A percentile compares a stretch with the other conserved stretches of the same genome.
Evolutionary conservation across 1,284 basidiomycete species (phyloP).

Genomic region (Boletus mariae): DNA sequence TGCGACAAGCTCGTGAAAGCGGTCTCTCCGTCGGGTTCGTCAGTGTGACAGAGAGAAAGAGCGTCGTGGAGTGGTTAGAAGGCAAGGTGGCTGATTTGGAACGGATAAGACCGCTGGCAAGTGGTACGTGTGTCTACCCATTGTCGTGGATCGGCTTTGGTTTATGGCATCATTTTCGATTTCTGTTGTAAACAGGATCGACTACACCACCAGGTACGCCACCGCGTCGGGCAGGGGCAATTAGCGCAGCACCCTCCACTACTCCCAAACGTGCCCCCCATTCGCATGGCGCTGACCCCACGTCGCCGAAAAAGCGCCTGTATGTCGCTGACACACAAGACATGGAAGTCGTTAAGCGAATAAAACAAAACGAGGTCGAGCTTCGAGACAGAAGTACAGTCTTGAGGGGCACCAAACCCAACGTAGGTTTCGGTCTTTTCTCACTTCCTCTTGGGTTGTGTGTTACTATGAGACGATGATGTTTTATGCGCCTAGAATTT

Average conservation of each 20-base stretch:
- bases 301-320: conserved; percentile 62
- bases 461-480: background rate
- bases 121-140: conserved; percentile 41
- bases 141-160: background rate
- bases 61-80: conserved; percentile 79
- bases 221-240: conserved; percentile 38
- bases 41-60: conserved; percentile 81
- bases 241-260: conserved; percentile 31
- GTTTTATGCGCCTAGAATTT: conserved; percentile 58
- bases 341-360: conserved; percentile 79
- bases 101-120: conserved; percentile 49
- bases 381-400: conserved; percentile 74
- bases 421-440: conserved; percentile 44
- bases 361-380: conserved; percentile 70
- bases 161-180: background rate
- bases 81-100: conserved; percentile 58
- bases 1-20: conserved; percentile 75
- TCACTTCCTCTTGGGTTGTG: background rate
- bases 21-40: conserved; percentile 75
- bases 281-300: conserved; percentile 35
- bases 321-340: conserved; percentile 80
- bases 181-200: conserved; percentile 31
- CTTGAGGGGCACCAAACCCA: conserved; percentile 70
- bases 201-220: conserved; percentile 68
- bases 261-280: conserved; percentile 34